Percentiles rank a stretch among this genome's conserved stretches.
Evolutionary conservation across 108 stramenopile genomes (phyloP).

Genomic region (Fragilaria crotonensis): DNA sequence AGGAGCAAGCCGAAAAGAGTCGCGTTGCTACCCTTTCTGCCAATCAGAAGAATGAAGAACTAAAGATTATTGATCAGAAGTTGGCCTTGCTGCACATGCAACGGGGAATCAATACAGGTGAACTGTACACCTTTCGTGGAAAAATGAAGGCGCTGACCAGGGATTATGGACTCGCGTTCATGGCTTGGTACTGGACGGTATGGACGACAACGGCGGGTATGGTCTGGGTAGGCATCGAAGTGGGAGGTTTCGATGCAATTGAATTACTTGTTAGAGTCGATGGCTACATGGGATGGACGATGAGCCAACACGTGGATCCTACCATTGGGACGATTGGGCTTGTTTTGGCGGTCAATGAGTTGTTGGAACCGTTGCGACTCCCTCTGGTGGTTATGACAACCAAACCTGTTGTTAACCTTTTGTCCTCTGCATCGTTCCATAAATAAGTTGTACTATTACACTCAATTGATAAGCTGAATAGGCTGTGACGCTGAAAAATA

Average conservation of each 20-base stretch:
- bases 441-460: too few relatives aligned
- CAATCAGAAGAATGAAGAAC: slow-evolving; percentile 68
- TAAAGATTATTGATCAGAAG: slow-evolving; percentile 66
- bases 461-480: slow-evolving; percentile 13
- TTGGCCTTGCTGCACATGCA: slow-evolving; percentile 61
- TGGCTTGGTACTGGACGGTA: slow-evolving; percentile 73
- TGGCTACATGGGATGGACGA: slow-evolving; percentile 45
- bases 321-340: slow-evolving; percentile 69
- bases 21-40: slow-evolving; percentile 53
- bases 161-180: slow-evolving; percentile 71
- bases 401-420: slow-evolving; percentile 68
- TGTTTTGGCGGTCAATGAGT: slow-evolving; percentile 69
- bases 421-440: slow-evolving; percentile 47
- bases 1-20: slow-evolving; percentile 67
- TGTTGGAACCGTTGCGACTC: slow-evolving; percentile 71
- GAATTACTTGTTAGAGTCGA: slow-evolving; percentile 46
- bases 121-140: slow-evolving; percentile 72
- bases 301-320: slow-evolving; percentile 58
- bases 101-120: slow-evolving; percentile 81
- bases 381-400: slow-evolving; percentile 81
- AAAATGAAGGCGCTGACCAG: slow-evolving; percentile 66
- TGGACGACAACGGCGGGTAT: slow-evolving; percentile 61
- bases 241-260: slow-evolving; percentile 71
- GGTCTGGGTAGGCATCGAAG: slow-evolving; percentile 60
- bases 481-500: background rate